Conservation (phyloP, 129 eudicot species). For the Pulicaria dysenterica region DNA sequence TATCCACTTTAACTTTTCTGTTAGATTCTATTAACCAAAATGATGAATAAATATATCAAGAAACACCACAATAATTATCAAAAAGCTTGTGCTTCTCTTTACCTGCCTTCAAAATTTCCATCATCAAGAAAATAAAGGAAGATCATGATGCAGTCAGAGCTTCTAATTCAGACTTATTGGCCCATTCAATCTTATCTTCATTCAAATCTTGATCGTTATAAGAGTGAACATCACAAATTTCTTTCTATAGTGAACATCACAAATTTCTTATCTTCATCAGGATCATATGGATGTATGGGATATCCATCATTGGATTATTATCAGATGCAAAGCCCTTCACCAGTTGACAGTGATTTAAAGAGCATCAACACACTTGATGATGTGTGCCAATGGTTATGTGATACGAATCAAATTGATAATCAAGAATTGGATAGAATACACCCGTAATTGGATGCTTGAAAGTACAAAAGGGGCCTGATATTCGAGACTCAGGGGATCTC, state of each 20-base stretch:
- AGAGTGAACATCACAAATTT: constrained; percentile 31
- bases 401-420: too few species aligned
- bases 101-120: background rate
- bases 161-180: constrained; percentile 34
- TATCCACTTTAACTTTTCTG: constrained; percentile 10
- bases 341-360: constrained; percentile 17
- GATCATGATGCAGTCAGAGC: constrained; percentile 45
- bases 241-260: constrained; percentile 37
- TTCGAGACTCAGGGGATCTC: too few species aligned
- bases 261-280: constrained; percentile 41
- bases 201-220: constrained; percentile 24
- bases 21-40: background rate
- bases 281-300: constrained; percentile 35
- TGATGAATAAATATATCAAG: background rate
- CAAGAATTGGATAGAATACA: too few species aligned
- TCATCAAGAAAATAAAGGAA: background rate
- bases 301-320: constrained; percentile 32
- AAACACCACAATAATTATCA: background rate
- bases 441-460: too few species aligned
- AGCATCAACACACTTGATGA: constrained; percentile 39
- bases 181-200: constrained; percentile 23
- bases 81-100: background rate
- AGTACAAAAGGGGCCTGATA: too few species aligned
- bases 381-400: constrained; percentile 46
- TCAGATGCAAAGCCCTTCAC: constrained; percentile 34